Conservation (phyloP, 2,329 filamentous ascomycete species). For the Tolypocladium tropicale region DNA sequence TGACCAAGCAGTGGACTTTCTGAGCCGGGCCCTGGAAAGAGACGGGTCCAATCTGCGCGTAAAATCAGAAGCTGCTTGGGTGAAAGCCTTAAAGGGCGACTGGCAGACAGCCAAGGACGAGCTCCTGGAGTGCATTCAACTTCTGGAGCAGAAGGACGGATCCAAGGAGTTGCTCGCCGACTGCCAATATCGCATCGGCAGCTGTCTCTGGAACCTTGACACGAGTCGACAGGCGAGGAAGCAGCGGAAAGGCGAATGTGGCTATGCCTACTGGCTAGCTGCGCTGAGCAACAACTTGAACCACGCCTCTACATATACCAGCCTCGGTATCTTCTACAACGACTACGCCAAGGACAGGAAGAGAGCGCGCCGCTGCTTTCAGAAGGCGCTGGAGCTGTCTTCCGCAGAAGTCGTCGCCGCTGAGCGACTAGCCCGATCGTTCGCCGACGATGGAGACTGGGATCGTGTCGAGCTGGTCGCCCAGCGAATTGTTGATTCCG, state of each 20-base stretch:
- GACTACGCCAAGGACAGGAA: slow-evolving; percentile 85
- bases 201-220: slow-evolving; percentile 79
- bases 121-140: slow-evolving; percentile 57
- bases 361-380: slow-evolving; percentile 83
- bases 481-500: slow-evolving; percentile 86
- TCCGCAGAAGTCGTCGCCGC: slow-evolving; percentile 77
- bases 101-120: slow-evolving; percentile 57
- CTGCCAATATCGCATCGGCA: slow-evolving; percentile 76
- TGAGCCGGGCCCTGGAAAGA: slow-evolving; percentile 63
- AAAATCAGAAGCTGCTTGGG: slow-evolving; percentile 83
- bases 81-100: slow-evolving; percentile 73
- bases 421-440: slow-evolving; percentile 73
- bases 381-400: slow-evolving; percentile 92
- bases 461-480: slow-evolving; percentile 90
- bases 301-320: slow-evolving; percentile 84
- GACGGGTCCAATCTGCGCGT: slow-evolving; percentile 69
- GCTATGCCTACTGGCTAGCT: slow-evolving; percentile 74
- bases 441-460: slow-evolving; percentile 89
- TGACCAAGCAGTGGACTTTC: slow-evolving; percentile 67
- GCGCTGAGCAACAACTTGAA: slow-evolving; percentile 80
- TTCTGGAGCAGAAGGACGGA: slow-evolving; percentile 51
- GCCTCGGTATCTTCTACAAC: slow-evolving; percentile 79
- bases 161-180: slow-evolving; percentile 68
- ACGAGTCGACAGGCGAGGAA: slow-evolving; percentile 64
- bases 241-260: slow-evolving; percentile 56